phyloP scores from a whole-genome alignment of 208 protist genomes.

The Trypanosoma congolense region DNA sequence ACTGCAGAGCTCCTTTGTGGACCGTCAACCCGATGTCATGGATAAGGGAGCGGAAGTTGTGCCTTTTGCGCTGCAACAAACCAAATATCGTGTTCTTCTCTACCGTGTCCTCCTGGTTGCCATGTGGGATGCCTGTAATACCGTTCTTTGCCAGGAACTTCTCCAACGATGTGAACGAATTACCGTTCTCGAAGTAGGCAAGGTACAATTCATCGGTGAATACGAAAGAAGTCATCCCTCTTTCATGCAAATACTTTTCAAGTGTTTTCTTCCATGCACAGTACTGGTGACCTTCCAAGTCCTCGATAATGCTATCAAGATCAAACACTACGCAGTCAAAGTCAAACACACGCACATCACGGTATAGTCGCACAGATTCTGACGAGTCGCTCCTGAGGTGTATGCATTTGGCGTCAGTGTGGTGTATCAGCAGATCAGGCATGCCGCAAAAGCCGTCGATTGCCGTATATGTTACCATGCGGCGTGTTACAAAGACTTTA shows the following conservation, averaged over 20 bases:
- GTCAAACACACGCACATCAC: slow-evolving; percentile 70
- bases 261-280: slow-evolving; percentile 82
- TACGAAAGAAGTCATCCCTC: slow-evolving; percentile 28
- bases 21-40: slow-evolving; percentile 39
- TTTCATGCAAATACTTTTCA: slow-evolving; percentile 56
- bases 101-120: slow-evolving; percentile 37
- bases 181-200: slow-evolving; percentile 75
- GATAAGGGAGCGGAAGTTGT: slow-evolving; percentile 58
- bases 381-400: slow-evolving; percentile 42
- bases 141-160: slow-evolving; percentile 67
- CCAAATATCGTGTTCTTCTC: slow-evolving; percentile 55
- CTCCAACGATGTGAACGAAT: slow-evolving; percentile 52
- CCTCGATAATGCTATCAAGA: slow-evolving; percentile 73
- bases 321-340: slow-evolving; percentile 90
- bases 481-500: slow-evolving; percentile 48
- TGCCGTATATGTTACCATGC: slow-evolving; percentile 73
- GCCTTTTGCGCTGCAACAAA: slow-evolving; percentile 60
- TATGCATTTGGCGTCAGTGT: slow-evolving; percentile 63
- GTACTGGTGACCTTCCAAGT: slow-evolving; percentile 82
- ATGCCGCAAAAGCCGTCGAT: slow-evolving; percentile 35
- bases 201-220: slow-evolving; percentile 80
- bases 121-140: slow-evolving; percentile 31
- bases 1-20: slow-evolving; percentile 47
- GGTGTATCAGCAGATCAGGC: slow-evolving; percentile 62
- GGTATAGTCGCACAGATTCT: slow-evolving; percentile 65